These are phyloP conservation scores for Kodamaea jinghongensis DNA, from an alignment of 805 yeast genomes.

Conservation along the genomic window DNA sequence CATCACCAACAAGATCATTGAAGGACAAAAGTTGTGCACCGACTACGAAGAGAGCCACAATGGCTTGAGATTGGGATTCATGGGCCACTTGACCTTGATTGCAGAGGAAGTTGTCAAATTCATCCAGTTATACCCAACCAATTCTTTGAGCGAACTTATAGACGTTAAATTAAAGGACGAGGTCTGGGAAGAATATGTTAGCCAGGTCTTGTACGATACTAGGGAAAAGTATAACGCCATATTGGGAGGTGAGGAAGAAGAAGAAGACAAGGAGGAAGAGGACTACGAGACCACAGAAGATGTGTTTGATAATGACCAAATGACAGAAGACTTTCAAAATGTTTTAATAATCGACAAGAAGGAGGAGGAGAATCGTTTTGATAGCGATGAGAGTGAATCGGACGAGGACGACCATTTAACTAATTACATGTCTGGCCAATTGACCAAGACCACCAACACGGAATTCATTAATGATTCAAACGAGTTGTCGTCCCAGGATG, in stretches of 20 bases:
- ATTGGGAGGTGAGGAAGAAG: constrained; percentile 72
- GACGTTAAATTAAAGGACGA: constrained; percentile 38
- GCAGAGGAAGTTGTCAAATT: constrained; percentile 33
- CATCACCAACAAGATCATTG: constrained; percentile 40
- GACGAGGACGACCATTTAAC: constrained; percentile 57
- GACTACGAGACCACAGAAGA: constrained; percentile 12
- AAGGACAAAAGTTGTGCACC: constrained; percentile 42
- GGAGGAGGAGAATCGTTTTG: constrained; percentile 17
- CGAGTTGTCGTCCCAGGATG: constrained; percentile 8
- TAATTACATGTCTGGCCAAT: constrained; percentile 74
- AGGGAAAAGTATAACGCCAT: constrained; percentile 93
- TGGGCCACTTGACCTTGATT: constrained; percentile 31
- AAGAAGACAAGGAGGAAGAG: constrained; percentile 39
- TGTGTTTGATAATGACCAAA: constrained; percentile 9
- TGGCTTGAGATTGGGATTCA: constrained; percentile 28
- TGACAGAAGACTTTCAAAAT: constrained; percentile 4
- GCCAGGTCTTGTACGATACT: constrained; percentile 78
- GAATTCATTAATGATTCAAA: constrained; percentile 11
- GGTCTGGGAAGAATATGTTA: constrained; percentile 81
- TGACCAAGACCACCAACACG: constrained; percentile 50
- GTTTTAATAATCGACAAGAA: constrained; percentile 7
- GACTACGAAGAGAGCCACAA: constrained; percentile 25
- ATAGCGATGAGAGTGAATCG: constrained; percentile 36
- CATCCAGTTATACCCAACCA: constrained; percentile 32
- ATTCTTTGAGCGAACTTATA: constrained; percentile 35